Percentiles rank a stretch among this genome's conserved stretches.
These are phyloP conservation scores for Typha latifolia DNA, from an alignment of 176 grass and related monocot genomes.

Conservation along the genomic window DNA sequence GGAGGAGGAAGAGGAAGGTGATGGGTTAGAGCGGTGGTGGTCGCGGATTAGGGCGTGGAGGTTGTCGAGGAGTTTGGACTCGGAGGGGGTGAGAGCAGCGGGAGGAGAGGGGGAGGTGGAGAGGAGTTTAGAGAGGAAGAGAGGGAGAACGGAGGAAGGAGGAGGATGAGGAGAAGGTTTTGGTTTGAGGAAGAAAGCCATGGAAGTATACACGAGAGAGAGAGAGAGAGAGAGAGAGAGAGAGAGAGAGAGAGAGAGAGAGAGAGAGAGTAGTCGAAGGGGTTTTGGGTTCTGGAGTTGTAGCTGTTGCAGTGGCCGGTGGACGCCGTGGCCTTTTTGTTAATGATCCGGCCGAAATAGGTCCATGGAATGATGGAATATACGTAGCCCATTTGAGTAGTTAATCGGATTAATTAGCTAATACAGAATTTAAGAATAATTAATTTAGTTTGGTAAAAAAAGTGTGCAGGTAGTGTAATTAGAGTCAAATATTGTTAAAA, in stretches of 20 bases:
- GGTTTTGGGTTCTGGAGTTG: conserved; percentile 2
- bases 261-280: too few species aligned
- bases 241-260: background rate
- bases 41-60: conserved; percentile 51
- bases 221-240: background rate
- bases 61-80: conserved; percentile 53
- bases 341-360: too few species aligned
- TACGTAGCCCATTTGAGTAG: too few species aligned
- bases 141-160: conserved; percentile 8
- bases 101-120: conserved; percentile 4
- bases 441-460: too few species aligned
- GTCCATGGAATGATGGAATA: too few species aligned
- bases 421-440: too few species aligned
- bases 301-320: too few species aligned
- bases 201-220: conserved; percentile 19
- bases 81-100: conserved; percentile 22
- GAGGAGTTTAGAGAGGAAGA: conserved; percentile 20
- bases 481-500: too few species aligned
- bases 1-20: conserved; percentile 1
- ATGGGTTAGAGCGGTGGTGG: conserved; percentile 47
- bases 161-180: conserved; percentile 15
- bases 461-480: too few species aligned
- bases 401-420: too few species aligned
- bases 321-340: too few species aligned
- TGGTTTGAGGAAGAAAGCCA: conserved; percentile 58